These are phyloP conservation scores for Colletotrichum eleusines DNA, from an alignment of 2,329 filamentous ascomycete species.

Conservation along the genomic window DNA sequence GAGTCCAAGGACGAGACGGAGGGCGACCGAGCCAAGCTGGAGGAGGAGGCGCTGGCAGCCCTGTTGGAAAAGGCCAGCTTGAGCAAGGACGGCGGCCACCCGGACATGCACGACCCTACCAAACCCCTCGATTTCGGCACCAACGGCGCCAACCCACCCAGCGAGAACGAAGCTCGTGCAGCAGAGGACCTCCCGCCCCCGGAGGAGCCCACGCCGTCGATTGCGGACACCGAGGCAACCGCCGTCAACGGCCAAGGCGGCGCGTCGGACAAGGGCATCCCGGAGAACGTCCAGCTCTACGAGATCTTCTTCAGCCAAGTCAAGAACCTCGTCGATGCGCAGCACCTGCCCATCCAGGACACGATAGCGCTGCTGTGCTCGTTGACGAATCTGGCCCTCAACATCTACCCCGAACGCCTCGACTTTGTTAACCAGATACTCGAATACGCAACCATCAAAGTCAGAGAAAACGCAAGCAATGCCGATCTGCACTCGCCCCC, in stretches of 20 bases:
- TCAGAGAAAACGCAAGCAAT: slow-evolving; percentile 89
- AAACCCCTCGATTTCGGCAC: slow-evolving; percentile 42
- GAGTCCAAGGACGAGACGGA: slow-evolving; percentile 80
- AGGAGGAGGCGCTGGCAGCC: slow-evolving; percentile 84
- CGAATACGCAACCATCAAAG: slow-evolving; percentile 87
- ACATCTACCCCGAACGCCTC: slow-evolving; percentile 91
- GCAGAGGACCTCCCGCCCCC: slow-evolving; percentile 30
- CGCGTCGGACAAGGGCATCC: slow-evolving; percentile 66
- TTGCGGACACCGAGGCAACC: slow-evolving; percentile 61
- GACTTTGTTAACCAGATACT: slow-evolving; percentile 97
- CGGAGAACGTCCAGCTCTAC: slow-evolving; percentile 87
- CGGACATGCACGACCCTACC: slow-evolving; percentile 15
- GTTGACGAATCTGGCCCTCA: slow-evolving; percentile 90
- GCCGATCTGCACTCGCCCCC: slow-evolving; percentile 92
- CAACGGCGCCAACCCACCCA: slow-evolving; percentile 39
- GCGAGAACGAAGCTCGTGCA: slow-evolving; percentile 28
- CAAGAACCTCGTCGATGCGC: slow-evolving; percentile 90
- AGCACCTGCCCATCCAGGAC: slow-evolving; percentile 92
- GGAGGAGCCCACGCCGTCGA: slow-evolving; percentile 53
- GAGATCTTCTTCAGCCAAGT: slow-evolving; percentile 98
- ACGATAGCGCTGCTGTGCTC: slow-evolving; percentile 96
- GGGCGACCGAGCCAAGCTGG: slow-evolving; percentile 79
- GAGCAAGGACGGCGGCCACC: slow-evolving; percentile 57
- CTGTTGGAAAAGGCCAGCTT: slow-evolving; percentile 84
- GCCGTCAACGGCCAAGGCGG: slow-evolving; percentile 58